These are phyloP conservation scores for Narthecium ossifragum DNA, from an alignment of 106 monocot species.

Conservation along the genomic window DNA sequence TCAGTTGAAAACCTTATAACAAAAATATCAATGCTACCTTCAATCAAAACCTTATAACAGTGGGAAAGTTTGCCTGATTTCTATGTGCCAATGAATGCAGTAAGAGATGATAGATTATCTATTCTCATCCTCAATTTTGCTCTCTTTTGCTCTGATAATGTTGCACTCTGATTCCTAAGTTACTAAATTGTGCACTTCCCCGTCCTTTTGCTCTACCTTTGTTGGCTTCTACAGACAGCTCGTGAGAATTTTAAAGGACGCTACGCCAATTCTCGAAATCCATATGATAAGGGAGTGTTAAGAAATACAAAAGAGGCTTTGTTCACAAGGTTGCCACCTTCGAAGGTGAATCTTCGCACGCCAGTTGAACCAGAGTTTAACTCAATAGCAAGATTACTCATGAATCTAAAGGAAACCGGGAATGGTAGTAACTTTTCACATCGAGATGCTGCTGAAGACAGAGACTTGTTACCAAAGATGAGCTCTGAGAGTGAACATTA, in stretches of 20 bases:
- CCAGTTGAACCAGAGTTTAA: constrained; percentile 16
- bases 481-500: too few relatives aligned
- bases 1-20: too few relatives aligned
- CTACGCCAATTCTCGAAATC: constrained; percentile 31
- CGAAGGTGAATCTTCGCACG: constrained; percentile 38
- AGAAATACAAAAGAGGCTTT: constrained; percentile 41
- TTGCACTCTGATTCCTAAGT: background rate
- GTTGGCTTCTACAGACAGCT: constrained; percentile 23
- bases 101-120: background rate
- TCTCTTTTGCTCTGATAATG: background rate
- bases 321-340: constrained; percentile 40
- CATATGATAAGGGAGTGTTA: constrained; percentile 44
- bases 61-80: too few relatives aligned
- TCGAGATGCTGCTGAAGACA: too few relatives aligned
- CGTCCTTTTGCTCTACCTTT: background rate
- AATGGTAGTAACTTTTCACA: too few relatives aligned
- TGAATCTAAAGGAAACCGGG: too few relatives aligned
- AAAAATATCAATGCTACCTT: too few relatives aligned
- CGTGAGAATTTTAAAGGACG: constrained; percentile 37
- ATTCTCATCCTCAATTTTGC: background rate
- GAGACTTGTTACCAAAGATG: too few relatives aligned
- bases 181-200: background rate
- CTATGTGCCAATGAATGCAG: background rate
- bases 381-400: constrained; percentile 7
- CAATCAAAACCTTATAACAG: too few relatives aligned